Evolutionary conservation across 305 asterid species (phyloP), one percentile per base, ranked within the genome.

Genomic region (Fraxinus albicans): DNA sequence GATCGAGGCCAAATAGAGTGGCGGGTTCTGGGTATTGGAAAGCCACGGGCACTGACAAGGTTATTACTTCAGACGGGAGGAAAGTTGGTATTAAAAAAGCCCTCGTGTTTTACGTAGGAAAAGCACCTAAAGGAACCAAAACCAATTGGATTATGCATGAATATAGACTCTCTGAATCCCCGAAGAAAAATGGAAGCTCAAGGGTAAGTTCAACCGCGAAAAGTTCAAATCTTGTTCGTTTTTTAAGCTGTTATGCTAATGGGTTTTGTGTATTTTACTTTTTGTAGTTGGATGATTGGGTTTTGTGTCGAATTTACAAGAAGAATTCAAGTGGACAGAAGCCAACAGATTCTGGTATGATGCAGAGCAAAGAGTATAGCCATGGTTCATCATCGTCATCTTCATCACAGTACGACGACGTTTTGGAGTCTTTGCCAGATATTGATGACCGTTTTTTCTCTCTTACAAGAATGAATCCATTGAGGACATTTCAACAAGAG

Each of bases 121-220:
- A 93, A 88, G 97, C 98, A 12, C 98, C 98, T 0, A 95, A 93
- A 83, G 98, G 98, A 25, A 89, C 92, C 8, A 95, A 95, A 67
- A 95, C 98, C 1, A 91, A 93, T 53, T 95, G 98, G 98, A 95
- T 95, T 78, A 95, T 95, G 98, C 98, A 95, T 50, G 98, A 94
- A 74, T 94, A 92, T 34, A 75, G 98, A 15, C 93, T 93, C 19
- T 88, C 88, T 2, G 92, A 93, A 74, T 77, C 98, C 29, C 79
- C 88, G 0, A 84, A 85, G 0, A 93, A 90, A 82, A 88, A 17
- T 78, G 90, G 95, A 31, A 88, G 93, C 83, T 12, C 93, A 0
- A 87, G 86, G 86, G 98, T 95, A 80, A 79, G 80, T 19, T 63
- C 4, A 1, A 7, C 4, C 33, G 15, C 55, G 5, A 44, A 12